These are phyloP conservation scores for Ambrosiella cleistominuta DNA, from an alignment of 2,329 filamentous ascomycete species.

Conservation along the genomic window DNA sequence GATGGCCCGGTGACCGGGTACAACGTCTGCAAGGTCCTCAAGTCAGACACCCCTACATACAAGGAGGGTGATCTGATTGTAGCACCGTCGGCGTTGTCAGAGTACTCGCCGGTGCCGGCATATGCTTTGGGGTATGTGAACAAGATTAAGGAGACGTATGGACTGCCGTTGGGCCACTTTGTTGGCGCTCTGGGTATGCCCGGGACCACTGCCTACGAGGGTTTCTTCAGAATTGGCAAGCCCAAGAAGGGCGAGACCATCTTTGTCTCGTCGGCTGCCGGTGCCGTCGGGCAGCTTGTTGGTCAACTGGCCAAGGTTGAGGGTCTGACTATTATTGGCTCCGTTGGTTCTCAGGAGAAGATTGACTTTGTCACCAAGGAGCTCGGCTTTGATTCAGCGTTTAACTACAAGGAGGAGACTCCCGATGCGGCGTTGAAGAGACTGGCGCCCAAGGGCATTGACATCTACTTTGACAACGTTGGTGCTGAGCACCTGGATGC, in stretches of 20 bases:
- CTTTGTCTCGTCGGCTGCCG: constrained; percentile 62
- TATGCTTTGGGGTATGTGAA: constrained; percentile 24
- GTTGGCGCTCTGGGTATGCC: constrained; percentile 48
- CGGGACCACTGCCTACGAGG: constrained; percentile 53
- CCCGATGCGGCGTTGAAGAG: constrained; percentile 48
- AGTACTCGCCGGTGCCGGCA: constrained; percentile 45
- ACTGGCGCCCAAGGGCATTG: constrained; percentile 59
- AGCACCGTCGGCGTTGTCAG: constrained; percentile 40
- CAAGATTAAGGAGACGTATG: constrained; percentile 52
- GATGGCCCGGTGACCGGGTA: constrained; percentile 46
- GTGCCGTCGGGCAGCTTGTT: constrained; percentile 68
- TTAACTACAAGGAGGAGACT: constrained; percentile 79
- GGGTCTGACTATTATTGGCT: constrained; percentile 62
- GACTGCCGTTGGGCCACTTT: constrained; percentile 49
- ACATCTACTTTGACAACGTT: constrained; percentile 44
- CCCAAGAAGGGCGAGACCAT: constrained; percentile 55
- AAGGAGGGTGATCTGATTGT: constrained; percentile 49
- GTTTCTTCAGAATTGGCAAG: constrained; percentile 45
- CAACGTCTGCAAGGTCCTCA: constrained; percentile 50
- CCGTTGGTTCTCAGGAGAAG: constrained; percentile 65
- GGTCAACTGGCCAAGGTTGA: constrained; percentile 71
- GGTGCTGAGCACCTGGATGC: constrained; percentile 35
- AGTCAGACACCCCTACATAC: constrained; percentile 46
- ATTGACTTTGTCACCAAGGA: constrained; percentile 43
- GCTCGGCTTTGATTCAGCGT: constrained; percentile 41